Base-by-base conservation (phyloP, 306 rosid genomes). In the Pueraria montana region DNA sequence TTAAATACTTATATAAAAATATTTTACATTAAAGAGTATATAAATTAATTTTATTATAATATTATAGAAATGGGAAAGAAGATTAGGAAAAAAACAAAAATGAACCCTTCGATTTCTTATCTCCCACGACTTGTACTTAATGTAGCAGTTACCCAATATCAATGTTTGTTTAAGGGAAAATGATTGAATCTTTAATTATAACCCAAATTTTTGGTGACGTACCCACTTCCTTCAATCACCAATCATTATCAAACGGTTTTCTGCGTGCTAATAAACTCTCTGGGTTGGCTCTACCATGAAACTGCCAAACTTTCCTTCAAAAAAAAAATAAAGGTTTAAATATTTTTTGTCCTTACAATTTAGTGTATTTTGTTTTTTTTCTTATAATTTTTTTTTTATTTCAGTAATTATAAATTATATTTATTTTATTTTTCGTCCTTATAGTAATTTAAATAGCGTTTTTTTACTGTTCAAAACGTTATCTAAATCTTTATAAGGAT, bases 231-330 rank as follows among this genome's bases (percentile, higher is more conserved):
- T 72, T 53, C 13, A 59, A 84, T 45, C 43, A 8, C 86, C 88
- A 84, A 87, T 90, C 87, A 88, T 90, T 74, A 68, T 84, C 70
- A 9, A 76, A 77, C 83, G 61, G 50, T 70, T 76, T 66, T 43
- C 11, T 69, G 48, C 65, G 23, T 66, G 59, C 58, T 11, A 45
- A 67, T 56, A 53, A 76, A 36, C 16, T 36, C n/a, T 23, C 20
- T 55, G 21, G 4, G n/a, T 4, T 50, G 32, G 50, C 50, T 34
- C 34, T 32, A 7, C 59, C 10, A 5, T 16, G 38, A 7, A 72
- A 14, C 40, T 12, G 32, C 12, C 8, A 23, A 71, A 45, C 11
- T 21, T n/a, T n/a, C n/a, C n/a, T n/a, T n/a, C n/a, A n/a, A n/a
- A n/a, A n/a, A n/a, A n/a, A n/a, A n/a, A n/a, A n/a, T n/a, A n/a